Evolutionary conservation across 2,329 filamentous ascomycete genomes (phyloP).

Genomic region (Xylariaceae sp.): DNA sequence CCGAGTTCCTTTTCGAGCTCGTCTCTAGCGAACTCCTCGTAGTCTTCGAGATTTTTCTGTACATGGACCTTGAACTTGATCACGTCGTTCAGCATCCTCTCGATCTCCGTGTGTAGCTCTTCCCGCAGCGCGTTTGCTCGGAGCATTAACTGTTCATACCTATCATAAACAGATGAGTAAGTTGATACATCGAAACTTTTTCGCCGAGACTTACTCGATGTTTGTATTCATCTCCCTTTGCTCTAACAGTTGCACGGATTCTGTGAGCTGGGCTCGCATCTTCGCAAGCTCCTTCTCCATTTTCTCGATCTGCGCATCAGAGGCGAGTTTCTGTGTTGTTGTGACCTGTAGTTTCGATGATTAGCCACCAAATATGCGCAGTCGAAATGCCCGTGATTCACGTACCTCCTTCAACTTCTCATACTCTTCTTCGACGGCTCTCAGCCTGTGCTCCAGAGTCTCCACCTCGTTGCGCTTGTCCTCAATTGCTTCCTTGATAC

Average conservation of each 20-base stretch:
- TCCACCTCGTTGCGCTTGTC: constrained; percentile 93
- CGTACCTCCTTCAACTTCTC: constrained; percentile 80
- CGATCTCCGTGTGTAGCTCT: constrained; percentile 94
- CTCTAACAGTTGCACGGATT: constrained; percentile 87
- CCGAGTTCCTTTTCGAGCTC: constrained; percentile 84
- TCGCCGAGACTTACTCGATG: constrained; percentile 67
- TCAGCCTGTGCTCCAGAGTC: constrained; percentile 80
- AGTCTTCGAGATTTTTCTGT: constrained; percentile 87
- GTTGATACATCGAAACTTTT: neutral
- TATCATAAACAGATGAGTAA: constrained; percentile 33
- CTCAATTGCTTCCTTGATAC: constrained; percentile 93
- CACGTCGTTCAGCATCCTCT: constrained; percentile 92
- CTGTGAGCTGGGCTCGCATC: constrained; percentile 78
- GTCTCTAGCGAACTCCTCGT: constrained; percentile 87
- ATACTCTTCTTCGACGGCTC: constrained; percentile 87
- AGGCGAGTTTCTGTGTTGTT: constrained; percentile 79
- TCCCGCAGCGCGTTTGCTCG: constrained; percentile 81
- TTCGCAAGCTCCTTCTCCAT: constrained; percentile 98
- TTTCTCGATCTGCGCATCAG: constrained; percentile 93
- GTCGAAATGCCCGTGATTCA: neutral
- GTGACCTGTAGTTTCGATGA: constrained; percentile 44
- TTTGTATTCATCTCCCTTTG: constrained; percentile 95
- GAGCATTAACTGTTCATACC: constrained; percentile 88
- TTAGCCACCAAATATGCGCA: constrained; percentile 12
- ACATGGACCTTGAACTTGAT: constrained; percentile 99